Evolutionary conservation across 2,329 filamentous ascomycete genomes (phyloP).

Genomic region (Ceratocystis huliohia): DNA sequence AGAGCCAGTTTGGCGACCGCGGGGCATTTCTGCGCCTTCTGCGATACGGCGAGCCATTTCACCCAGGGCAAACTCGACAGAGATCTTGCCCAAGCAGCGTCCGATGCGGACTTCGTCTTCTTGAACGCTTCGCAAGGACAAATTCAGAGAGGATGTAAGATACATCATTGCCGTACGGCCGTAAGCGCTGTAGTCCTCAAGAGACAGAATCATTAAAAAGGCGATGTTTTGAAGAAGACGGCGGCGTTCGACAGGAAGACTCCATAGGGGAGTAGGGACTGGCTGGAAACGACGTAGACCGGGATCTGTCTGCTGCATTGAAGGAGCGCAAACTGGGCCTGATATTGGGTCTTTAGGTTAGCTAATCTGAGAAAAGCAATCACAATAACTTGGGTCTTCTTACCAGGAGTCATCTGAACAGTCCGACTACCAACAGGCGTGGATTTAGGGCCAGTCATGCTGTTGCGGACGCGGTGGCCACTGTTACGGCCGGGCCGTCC

Average conservation of each 20-base stretch:
- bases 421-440: constrained; percentile 13
- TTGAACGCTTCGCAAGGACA: constrained; percentile 51
- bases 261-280: constrained; percentile 46
- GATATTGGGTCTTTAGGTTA: constrained; percentile 7
- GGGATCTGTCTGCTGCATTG: constrained; percentile 34
- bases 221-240: constrained; percentile 58
- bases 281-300: constrained; percentile 43
- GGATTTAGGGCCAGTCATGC: constrained; percentile 5
- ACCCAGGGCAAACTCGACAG: constrained; percentile 27
- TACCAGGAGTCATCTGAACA: constrained; percentile 10
- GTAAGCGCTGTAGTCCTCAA: constrained; percentile 65
- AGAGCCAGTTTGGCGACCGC: constrained; percentile 18
- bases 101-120: constrained; percentile 66
- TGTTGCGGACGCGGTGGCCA: constrained; percentile 23
- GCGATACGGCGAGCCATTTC: constrained; percentile 19
- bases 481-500: constrained; percentile 21
- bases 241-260: constrained; percentile 47
- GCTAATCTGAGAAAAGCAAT: background rate
- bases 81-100: constrained; percentile 58
- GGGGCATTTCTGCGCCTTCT: constrained; percentile 27
- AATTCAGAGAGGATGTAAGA: constrained; percentile 56
- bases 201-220: constrained; percentile 58
- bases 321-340: constrained; percentile 33
- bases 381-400: background rate
- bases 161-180: constrained; percentile 60